These are phyloP conservation scores for Pythium angustatum DNA, from an alignment of 352 stramenopile genomes.

Conservation along the genomic window DNA sequence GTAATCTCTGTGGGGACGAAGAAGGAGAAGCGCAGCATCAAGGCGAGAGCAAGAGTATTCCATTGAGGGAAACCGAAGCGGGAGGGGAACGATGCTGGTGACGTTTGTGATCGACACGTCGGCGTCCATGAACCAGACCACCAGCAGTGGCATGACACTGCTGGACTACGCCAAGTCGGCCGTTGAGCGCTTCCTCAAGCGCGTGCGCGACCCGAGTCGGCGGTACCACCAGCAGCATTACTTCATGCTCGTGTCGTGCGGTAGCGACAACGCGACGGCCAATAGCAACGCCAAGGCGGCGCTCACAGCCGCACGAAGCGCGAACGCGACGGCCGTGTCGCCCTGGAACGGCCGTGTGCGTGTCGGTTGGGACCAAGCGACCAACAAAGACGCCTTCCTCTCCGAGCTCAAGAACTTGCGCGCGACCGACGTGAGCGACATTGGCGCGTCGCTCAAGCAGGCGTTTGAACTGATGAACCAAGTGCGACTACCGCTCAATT, in stretches of 20 bases:
- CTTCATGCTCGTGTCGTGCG: constrained; percentile 88
- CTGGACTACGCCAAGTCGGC: constrained; percentile 89
- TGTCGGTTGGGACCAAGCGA: constrained; percentile 85
- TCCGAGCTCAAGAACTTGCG: constrained; percentile 83
- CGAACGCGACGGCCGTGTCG: neutral
- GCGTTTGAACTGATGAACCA: constrained; percentile 90
- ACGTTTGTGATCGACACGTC: constrained; percentile 91
- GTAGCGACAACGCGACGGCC: constrained; percentile 38
- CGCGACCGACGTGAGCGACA: constrained; percentile 77
- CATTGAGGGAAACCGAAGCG: neutral
- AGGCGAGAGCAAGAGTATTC: too few relatives aligned
- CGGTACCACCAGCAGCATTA: constrained; percentile 77
- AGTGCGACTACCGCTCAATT: constrained; percentile 87
- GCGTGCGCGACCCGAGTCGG: constrained; percentile 74
- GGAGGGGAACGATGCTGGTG: constrained; percentile 72
- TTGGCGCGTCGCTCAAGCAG: constrained; percentile 70
- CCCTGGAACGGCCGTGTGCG: constrained; percentile 71
- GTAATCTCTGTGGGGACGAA: neutral
- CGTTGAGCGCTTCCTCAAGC: constrained; percentile 88
- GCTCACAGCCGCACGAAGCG: neutral
- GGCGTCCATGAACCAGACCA: constrained; percentile 90
- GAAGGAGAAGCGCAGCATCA: neutral
- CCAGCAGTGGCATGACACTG: constrained; percentile 86
- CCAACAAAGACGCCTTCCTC: constrained; percentile 83
- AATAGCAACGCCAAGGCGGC: constrained; percentile 25